Conservation (phyloP, 2,329 filamentous ascomycete genomes). For the Penicillium sp. region DNA sequence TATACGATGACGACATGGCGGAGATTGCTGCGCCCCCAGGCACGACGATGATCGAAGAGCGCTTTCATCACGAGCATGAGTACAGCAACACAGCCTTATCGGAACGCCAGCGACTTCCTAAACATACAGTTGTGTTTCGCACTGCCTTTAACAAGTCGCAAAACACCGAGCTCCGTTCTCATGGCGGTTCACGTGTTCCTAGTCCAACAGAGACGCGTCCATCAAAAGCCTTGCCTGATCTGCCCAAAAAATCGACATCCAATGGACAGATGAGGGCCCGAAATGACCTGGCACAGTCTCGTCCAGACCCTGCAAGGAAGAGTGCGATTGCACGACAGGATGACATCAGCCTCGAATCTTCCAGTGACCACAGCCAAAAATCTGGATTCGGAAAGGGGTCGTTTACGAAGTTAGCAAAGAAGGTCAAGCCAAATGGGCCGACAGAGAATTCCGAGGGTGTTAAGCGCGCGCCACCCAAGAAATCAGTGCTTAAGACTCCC, state of each 20-base stretch:
- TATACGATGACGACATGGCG: slow-evolving; percentile 45
- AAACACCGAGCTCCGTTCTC: slow-evolving; percentile 37
- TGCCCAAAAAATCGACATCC: not conserved
- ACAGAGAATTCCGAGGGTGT: slow-evolving; percentile 28
- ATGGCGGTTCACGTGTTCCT: slow-evolving; percentile 3
- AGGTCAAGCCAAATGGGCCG: slow-evolving; percentile 27
- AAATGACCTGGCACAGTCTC: not conserved
- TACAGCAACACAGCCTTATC: slow-evolving; percentile 41
- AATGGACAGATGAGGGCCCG: not conserved
- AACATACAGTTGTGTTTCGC: slow-evolving; percentile 49
- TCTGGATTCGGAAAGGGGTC: slow-evolving; percentile 28
- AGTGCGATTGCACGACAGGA: slow-evolving; percentile 5
- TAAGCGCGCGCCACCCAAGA: slow-evolving; percentile 22
- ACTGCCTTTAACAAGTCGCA: slow-evolving; percentile 46
- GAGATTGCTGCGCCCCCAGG: slow-evolving; percentile 49
- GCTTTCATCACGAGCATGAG: slow-evolving; percentile 52
- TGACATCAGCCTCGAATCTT: slow-evolving; percentile 13
- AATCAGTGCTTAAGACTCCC: slow-evolving; percentile 19
- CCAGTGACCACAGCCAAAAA: slow-evolving; percentile 25
- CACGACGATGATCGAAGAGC: slow-evolving; percentile 49
- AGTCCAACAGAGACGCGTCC: slow-evolving; percentile 3
- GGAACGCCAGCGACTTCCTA: slow-evolving; percentile 40
- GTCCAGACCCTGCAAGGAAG: slow-evolving; percentile 5
- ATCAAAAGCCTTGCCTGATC: not conserved
- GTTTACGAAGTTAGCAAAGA: slow-evolving; percentile 37